Evolutionary conservation across 768 basidiomycete genomes (phyloP).

Genomic region (Hirschioporus abietinus): DNA sequence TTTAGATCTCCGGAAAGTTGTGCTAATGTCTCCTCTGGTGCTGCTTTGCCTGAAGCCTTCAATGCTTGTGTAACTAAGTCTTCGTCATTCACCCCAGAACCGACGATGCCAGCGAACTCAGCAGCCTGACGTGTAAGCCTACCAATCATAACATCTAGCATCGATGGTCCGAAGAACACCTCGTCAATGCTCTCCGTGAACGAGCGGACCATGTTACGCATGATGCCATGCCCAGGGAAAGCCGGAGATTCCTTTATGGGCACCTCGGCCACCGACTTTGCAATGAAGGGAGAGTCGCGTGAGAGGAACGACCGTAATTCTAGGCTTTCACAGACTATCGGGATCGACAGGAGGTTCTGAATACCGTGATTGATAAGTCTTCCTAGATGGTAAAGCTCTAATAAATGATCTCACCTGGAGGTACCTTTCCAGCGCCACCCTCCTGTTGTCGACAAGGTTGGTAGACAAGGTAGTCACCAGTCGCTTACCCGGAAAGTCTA

Average conservation of each 20-base stretch:
- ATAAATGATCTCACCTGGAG: conserved; percentile 57
- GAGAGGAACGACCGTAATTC: conserved; percentile 85
- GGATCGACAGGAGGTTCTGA: conserved; percentile 70
- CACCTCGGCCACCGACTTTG: conserved; percentile 36
- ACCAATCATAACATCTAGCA: conserved; percentile 93
- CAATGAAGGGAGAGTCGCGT: conserved; percentile 77
- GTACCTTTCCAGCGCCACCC: conserved; percentile 80
- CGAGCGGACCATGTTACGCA: conserved; percentile 84
- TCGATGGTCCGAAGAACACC: conserved; percentile 93
- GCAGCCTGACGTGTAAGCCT: conserved; percentile 86
- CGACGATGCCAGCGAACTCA: conserved; percentile 80
- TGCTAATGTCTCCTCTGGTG: conserved; percentile 64
- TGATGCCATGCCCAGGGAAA: conserved; percentile 70
- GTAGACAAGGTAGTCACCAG: conserved; percentile 82
- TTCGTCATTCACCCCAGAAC: conserved; percentile 74
- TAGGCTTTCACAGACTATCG: conserved; percentile 72
- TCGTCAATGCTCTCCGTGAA: conserved; percentile 96
- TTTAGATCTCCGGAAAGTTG: conserved; percentile 74
- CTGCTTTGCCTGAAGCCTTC: conserved; percentile 59
- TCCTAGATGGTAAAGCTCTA: conserved; percentile 5
- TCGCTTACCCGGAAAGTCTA: conserved; percentile 94
- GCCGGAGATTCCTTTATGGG: conserved; percentile 36
- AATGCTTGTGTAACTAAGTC: conserved; percentile 79
- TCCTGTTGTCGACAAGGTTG: conserved; percentile 81
- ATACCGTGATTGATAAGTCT: neutral